Percentiles rank a stretch among this genome's conserved stretches.
These are phyloP conservation scores for Camellia japonica DNA, from an alignment of 148 eudicot species.

Conservation along the genomic window DNA sequence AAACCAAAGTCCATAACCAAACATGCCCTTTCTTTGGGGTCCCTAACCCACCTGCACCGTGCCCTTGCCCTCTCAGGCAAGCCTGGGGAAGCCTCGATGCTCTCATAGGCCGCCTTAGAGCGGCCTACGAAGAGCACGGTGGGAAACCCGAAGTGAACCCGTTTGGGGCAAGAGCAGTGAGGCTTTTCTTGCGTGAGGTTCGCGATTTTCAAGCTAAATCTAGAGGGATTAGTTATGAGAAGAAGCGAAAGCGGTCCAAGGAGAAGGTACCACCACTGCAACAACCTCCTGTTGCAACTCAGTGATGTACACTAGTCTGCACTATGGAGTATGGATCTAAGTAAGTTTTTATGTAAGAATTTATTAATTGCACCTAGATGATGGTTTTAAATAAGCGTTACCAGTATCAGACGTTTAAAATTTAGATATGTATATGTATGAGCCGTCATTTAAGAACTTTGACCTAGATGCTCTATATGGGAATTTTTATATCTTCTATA, in stretches of 20 bases:
- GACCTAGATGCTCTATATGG: too few species aligned
- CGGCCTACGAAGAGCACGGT: conserved; percentile 3
- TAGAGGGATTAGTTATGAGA: neutral
- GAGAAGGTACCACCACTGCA: conserved; percentile 12
- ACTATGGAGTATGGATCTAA: too few species aligned
- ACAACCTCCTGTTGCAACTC: too few species aligned
- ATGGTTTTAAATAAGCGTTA: too few species aligned
- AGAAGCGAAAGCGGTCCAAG: neutral
- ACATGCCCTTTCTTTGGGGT: neutral
- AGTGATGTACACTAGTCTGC: too few species aligned
- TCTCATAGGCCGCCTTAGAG: conserved; percentile 1
- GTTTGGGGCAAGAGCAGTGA: neutral
- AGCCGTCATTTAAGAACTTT: too few species aligned
- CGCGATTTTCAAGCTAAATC: conserved; percentile 3
- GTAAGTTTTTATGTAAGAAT: too few species aligned
- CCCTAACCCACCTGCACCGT: neutral
- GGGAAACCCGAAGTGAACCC: neutral
- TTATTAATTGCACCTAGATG: too few species aligned
- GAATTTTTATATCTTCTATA: too few species aligned
- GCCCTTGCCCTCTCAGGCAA: conserved; percentile 6
- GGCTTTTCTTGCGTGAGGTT: neutral
- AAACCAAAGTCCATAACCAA: neutral
- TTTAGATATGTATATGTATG: too few species aligned
- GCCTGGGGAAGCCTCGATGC: neutral
- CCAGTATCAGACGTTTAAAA: too few species aligned